Conservation (phyloP, 2,329 filamentous ascomycete genomes). For the Colletotrichum sp. region DNA sequence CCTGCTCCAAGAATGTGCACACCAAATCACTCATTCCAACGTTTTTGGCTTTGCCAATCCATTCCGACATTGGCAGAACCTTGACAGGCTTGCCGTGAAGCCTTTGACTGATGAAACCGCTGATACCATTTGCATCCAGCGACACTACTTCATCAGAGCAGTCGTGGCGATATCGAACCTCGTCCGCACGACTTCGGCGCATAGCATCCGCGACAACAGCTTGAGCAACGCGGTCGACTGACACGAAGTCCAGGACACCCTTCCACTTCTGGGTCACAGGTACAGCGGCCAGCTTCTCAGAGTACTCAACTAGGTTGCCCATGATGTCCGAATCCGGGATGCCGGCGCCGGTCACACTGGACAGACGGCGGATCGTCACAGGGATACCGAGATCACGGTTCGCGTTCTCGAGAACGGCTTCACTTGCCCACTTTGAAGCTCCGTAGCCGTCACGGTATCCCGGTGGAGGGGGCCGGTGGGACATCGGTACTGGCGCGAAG, state of each 20-base stretch:
- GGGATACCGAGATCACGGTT: slow-evolving; percentile 21
- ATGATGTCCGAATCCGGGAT: not conserved
- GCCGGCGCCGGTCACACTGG: not conserved
- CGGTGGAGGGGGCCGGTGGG: slow-evolving; percentile 12
- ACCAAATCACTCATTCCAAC: not conserved
- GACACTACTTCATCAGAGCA: not conserved
- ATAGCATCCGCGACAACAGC: not conserved
- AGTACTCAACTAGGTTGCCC: not conserved
- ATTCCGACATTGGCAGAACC: not conserved
- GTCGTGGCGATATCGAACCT: not conserved
- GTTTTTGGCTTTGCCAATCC: not conserved
- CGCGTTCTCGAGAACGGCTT: slow-evolving; percentile 32
- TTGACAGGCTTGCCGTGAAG: not conserved
- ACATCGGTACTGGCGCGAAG: slow-evolving; percentile 16
- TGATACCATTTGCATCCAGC: not conserved
- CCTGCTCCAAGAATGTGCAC: not conserved
- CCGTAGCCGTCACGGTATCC: slow-evolving; percentile 34
- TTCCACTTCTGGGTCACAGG: not conserved
- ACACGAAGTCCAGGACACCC: not conserved
- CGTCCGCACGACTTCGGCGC: not conserved
- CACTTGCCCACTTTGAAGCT: slow-evolving; percentile 38
- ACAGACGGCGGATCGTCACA: slow-evolving; percentile 31
- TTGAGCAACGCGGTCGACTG: not conserved
- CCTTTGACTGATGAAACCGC: not conserved
- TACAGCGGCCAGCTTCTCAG: not conserved